Evolutionary conservation across 169 alveolate genomes (phyloP).

Genomic region (Plasmodium chabaudi): DNA sequence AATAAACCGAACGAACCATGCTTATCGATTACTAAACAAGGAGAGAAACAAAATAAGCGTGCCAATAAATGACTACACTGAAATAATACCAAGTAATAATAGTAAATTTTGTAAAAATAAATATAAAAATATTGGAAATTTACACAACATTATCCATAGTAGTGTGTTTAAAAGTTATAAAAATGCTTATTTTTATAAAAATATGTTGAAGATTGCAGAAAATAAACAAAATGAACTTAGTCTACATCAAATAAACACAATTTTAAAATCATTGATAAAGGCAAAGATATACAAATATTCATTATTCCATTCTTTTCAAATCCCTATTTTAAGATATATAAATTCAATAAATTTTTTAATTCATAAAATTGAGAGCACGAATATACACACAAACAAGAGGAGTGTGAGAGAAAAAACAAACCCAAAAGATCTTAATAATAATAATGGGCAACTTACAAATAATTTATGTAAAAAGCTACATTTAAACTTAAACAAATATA

Average conservation of each 20-base stretch:
- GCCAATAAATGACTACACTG: conserved; percentile 33
- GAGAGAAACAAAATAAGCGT: conserved; percentile 47
- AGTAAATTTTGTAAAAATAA: conserved; percentile 60
- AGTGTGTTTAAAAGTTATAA: conserved; percentile 42
- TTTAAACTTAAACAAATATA: not conserved
- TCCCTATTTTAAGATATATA: conserved; percentile 59
- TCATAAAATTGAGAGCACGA: not conserved
- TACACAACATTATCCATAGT: conserved; percentile 54
- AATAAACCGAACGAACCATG: conserved; percentile 23
- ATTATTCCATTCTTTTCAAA: conserved; percentile 44
- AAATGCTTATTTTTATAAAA: conserved; percentile 67
- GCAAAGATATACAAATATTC: conserved; percentile 53
- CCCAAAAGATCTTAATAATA: no score
- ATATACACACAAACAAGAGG: not conserved
- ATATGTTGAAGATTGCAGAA: conserved; percentile 39
- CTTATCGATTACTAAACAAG: conserved; percentile 22
- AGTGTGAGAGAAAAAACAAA: conserved; percentile 10
- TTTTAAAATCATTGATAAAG: conserved; percentile 46
- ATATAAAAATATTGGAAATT: conserved; percentile 30
- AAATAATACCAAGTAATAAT: conserved; percentile 41
- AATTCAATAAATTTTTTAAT: conserved; percentile 12
- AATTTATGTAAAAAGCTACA: not conserved
- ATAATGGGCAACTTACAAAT: not conserved
- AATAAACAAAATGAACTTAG: conserved; percentile 49
- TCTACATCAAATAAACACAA: conserved; percentile 55